A percentile compares a stretch with the other conserved stretches of the same genome.
These are phyloP conservation scores for Plasmodium billcollinsi DNA, from an alignment of 169 alveolate genomes.

Conservation along the genomic window DNA sequence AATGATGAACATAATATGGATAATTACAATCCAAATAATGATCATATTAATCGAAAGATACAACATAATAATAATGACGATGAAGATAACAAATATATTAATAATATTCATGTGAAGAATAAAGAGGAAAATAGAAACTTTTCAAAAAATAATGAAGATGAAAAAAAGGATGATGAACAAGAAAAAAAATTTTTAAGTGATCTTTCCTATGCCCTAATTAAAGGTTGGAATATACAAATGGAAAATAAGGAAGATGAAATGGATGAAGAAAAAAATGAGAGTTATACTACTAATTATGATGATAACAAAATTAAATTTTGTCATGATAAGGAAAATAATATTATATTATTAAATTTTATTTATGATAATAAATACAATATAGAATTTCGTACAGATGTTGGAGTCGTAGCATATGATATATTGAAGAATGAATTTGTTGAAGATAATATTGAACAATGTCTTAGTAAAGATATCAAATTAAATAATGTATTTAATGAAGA, in stretches of 20 bases:
- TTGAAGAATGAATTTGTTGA: neutral
- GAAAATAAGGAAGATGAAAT: constrained; percentile 10
- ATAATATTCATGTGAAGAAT: neutral
- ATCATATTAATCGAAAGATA: too few relatives aligned
- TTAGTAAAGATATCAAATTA: neutral
- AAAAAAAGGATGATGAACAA: neutral
- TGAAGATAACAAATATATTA: neutral
- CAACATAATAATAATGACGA: neutral
- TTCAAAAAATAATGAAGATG: neutral
- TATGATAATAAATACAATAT: constrained; percentile 47
- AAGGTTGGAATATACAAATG: neutral
- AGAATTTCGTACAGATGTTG: constrained; percentile 62
- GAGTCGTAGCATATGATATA: constrained; percentile 44
- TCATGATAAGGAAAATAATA: neutral
- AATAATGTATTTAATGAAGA: neutral
- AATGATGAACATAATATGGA: neutral
- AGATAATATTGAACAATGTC: neutral
- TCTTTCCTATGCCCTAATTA: constrained; percentile 21
- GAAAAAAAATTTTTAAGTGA: constrained; percentile 6
- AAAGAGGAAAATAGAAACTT: neutral
- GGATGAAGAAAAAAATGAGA: neutral
- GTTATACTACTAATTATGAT: too few relatives aligned
- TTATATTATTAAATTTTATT: constrained; percentile 42
- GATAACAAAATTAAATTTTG: too few relatives aligned
- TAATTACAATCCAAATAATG: neutral